Percentiles rank a stretch among this genome's conserved stretches.
phyloP scores from a whole-genome alignment of 176 grass and related monocot genomes.

The Cenchrus purpureus region DNA sequence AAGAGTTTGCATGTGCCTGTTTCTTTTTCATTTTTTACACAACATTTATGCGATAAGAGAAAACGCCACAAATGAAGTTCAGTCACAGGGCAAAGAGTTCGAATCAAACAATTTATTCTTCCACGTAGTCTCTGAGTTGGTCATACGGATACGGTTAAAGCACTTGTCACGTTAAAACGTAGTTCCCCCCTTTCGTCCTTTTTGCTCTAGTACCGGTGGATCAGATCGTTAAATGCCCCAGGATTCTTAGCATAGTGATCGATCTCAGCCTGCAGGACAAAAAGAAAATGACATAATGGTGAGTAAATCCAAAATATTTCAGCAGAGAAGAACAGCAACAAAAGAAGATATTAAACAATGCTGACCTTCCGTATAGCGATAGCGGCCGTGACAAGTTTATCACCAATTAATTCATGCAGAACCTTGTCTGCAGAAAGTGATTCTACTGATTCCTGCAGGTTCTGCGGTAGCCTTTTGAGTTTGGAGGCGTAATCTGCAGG shows the following conservation, averaged over 20 bases:
- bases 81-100: background rate
- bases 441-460: constrained; percentile 75
- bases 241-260: constrained; percentile 76
- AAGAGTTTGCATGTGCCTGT: too few species aligned
- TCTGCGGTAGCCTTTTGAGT: constrained; percentile 79
- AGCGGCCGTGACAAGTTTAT: constrained; percentile 72
- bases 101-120: constrained; percentile 8
- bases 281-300: background rate
- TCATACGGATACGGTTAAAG: background rate
- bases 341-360: background rate
- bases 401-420: constrained; percentile 76
- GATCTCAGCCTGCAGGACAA: constrained; percentile 67
- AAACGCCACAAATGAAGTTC: background rate
- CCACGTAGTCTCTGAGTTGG: background rate
- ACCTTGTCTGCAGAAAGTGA: constrained; percentile 67
- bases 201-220: constrained; percentile 71
- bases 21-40: background rate
- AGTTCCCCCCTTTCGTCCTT: background rate
- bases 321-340: background rate
- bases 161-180: background rate
- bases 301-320: background rate
- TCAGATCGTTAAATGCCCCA: constrained; percentile 60
- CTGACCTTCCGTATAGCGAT: constrained; percentile 81
- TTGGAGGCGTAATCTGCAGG: constrained; percentile 71
- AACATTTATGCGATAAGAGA: constrained; percentile 12